Conservation (phyloP, 2,329 filamentous ascomycete genomes). For the Ascochyta fabae region DNA sequence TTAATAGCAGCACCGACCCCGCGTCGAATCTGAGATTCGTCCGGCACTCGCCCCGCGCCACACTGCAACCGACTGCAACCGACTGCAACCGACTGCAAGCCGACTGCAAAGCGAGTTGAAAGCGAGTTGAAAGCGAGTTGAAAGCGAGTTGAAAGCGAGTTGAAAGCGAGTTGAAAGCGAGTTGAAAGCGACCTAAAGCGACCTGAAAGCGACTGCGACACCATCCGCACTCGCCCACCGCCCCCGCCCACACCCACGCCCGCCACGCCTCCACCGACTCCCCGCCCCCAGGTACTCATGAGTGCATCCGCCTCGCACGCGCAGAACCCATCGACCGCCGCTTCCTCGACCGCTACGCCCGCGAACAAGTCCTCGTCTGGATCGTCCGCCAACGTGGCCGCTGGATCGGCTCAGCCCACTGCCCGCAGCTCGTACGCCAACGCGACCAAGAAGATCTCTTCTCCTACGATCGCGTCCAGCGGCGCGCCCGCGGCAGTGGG, state of each 20-base stretch:
- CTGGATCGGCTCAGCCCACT: constrained; percentile 63
- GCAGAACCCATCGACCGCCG: constrained; percentile 56
- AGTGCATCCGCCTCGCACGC: constrained; percentile 64
- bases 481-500: constrained; percentile 61
- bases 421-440: constrained; percentile 65
- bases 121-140: no score
- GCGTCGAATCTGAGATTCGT: constrained; percentile 43
- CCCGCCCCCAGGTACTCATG: constrained; percentile 59
- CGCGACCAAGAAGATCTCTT: constrained; percentile 63
- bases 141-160: no score
- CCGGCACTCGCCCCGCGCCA: constrained; percentile 24
- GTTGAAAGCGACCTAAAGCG: no score
- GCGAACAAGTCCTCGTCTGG: constrained; percentile 57
- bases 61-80: not conserved
- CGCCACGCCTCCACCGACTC: constrained; percentile 17
- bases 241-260: not conserved
- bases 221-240: no score
- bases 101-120: not conserved
- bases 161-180: no score
- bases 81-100: not conserved
- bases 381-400: constrained; percentile 57
- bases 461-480: constrained; percentile 58
- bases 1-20: constrained; percentile 29
- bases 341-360: constrained; percentile 56
- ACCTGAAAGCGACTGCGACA: no score